A percentile compares a stretch with the other conserved stretches of the same genome.
Evolutionary conservation across 345 rosid genomes (phyloP).

Genomic region (Turritis glabra): DNA sequence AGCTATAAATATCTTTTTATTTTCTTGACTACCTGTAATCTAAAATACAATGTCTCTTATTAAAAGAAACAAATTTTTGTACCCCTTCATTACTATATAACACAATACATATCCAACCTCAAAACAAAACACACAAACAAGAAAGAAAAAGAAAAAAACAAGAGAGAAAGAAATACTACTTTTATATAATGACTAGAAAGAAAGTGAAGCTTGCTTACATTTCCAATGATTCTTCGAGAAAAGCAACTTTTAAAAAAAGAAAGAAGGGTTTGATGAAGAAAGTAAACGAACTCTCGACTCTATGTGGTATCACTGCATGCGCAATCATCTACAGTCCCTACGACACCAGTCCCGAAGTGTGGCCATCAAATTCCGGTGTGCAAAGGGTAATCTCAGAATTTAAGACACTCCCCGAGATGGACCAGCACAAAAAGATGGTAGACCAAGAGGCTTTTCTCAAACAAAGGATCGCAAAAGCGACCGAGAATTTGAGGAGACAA

Average conservation of each 20-base stretch:
- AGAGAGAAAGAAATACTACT: neutral
- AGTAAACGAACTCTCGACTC: conserved; percentile 17
- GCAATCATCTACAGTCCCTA: neutral
- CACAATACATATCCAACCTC: neutral
- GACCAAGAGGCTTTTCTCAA: conserved; percentile 35
- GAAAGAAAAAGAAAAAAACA: neutral
- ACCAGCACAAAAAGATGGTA: conserved; percentile 38
- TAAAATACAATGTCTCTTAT: neutral
- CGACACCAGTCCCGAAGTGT: conserved; percentile 28
- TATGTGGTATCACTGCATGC: neutral
- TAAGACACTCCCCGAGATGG: conserved; percentile 34
- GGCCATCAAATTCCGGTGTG: conserved; percentile 5
- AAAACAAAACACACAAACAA: neutral
- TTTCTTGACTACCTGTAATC: neutral
- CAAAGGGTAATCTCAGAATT: conserved; percentile 31
- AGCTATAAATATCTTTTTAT: neutral
- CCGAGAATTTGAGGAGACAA: conserved; percentile 8
- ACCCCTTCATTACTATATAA: conserved; percentile 19
- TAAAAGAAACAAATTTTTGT: neutral
- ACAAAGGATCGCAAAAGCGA: conserved; percentile 27
- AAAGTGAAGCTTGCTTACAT: conserved; percentile 43
- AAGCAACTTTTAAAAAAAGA: conserved; percentile 34
- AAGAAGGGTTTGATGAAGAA: conserved; percentile 44
- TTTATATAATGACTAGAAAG: conserved; percentile 35
- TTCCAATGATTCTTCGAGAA: conserved; percentile 30